A percentile compares a stretch with the other conserved stretches of the same genome.
These are phyloP conservation scores for Typha latifolia DNA, from an alignment of 176 grass and related monocot genomes.

Conservation along the genomic window DNA sequence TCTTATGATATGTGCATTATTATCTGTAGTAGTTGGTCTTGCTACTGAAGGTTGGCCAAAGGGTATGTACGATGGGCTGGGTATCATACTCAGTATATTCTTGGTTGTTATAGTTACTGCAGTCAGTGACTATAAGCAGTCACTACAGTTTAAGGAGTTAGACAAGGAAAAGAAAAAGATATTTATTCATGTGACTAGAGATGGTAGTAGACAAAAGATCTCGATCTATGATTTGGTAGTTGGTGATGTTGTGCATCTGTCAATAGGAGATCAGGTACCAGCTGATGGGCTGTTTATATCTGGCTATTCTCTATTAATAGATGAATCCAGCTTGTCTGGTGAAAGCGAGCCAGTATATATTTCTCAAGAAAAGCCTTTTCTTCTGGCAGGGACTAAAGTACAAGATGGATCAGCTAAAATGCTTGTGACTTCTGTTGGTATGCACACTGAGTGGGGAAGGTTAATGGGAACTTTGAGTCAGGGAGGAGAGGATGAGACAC, in stretches of 20 bases:
- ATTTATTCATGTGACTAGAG: conserved; percentile 84
- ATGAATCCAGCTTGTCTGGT: conserved; percentile 89
- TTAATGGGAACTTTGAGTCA: conserved; percentile 92
- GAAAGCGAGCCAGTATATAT: conserved; percentile 76
- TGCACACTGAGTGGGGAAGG: conserved; percentile 94
- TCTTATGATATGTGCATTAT: conserved; percentile 76
- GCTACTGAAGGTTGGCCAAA: conserved; percentile 87
- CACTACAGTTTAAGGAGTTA: conserved; percentile 92
- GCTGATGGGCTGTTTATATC: conserved; percentile 78
- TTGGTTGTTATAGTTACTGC: conserved; percentile 90
- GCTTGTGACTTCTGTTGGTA: conserved; percentile 77
- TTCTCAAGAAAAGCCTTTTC: conserved; percentile 76
- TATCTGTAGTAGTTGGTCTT: conserved; percentile 78
- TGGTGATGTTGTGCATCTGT: conserved; percentile 91
- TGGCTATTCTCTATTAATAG: conserved; percentile 76
- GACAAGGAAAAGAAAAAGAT: conserved; percentile 98
- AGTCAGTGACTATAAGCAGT: conserved; percentile 89
- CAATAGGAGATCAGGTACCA: conserved; percentile 85
- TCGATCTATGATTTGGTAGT: conserved; percentile 83
- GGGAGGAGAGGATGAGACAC: conserved; percentile 91
- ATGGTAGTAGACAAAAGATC: conserved; percentile 61
- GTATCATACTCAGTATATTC: conserved; percentile 91
- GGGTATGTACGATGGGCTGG: conserved; percentile 91
- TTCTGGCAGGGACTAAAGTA: conserved; percentile 83
- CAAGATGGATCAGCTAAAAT: conserved; percentile 95